Evolutionary conservation across 768 basidiomycete species (phyloP).

Genomic region (Calocera cornea): DNA sequence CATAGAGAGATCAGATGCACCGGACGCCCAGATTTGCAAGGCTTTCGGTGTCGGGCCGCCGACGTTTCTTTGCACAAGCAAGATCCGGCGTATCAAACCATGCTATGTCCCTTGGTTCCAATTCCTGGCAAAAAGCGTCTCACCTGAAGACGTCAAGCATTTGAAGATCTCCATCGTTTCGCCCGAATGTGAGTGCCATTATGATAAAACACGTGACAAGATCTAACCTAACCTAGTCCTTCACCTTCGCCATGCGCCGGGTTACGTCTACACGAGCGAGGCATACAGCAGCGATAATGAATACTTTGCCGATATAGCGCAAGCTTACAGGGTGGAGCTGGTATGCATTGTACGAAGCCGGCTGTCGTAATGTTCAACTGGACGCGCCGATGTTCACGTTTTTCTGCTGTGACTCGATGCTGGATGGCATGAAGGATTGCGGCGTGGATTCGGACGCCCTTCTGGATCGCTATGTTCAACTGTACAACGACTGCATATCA

Average conservation of each 20-base stretch:
- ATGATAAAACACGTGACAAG: conserved; percentile 27
- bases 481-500: conserved; percentile 31
- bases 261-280: conserved; percentile 22
- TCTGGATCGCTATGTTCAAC: conserved; percentile 50
- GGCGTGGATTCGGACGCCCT: conserved; percentile 46
- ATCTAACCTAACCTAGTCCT: not conserved
- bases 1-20: conserved; percentile 26
- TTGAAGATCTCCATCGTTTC: conserved; percentile 62
- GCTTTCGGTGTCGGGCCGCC: conserved; percentile 20
- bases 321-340: conserved; percentile 35
- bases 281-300: conserved; percentile 48
- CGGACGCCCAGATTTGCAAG: conserved; percentile 26
- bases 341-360: conserved; percentile 33
- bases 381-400: conserved; percentile 41
- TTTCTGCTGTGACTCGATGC: conserved; percentile 49
- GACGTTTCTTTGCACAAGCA: conserved; percentile 34
- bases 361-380: conserved; percentile 34
- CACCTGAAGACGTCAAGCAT: conserved; percentile 47
- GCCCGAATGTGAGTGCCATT: conserved; percentile 52
- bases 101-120: conserved; percentile 55
- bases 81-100: conserved; percentile 46
- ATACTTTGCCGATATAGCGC: conserved; percentile 38
- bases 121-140: conserved; percentile 43
- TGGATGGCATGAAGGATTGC: conserved; percentile 44
- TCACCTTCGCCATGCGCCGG: not conserved